Conservation (phyloP, 768 basidiomycete genomes). For the Phanerochaete carnosa region DNA sequence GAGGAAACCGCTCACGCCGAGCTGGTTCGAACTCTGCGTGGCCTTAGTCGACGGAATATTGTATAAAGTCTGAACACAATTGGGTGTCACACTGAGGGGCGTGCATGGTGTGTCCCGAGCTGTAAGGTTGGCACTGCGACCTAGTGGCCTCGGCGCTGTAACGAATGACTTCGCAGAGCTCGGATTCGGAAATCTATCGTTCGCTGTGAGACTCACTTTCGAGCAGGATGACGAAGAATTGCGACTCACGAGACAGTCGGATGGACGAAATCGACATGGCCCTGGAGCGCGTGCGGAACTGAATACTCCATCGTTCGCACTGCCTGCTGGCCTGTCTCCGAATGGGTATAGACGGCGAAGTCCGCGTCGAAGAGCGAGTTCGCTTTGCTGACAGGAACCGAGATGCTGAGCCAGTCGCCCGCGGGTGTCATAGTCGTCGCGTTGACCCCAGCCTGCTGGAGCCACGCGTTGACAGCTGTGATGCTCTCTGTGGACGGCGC, state of each 20-base stretch:
- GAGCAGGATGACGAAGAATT: background rate
- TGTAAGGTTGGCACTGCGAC: slow-evolving; percentile 9
- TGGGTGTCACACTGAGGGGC: slow-evolving; percentile 22
- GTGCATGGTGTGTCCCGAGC: slow-evolving; percentile 21
- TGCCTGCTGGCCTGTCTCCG: slow-evolving; percentile 16
- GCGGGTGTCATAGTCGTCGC: slow-evolving; percentile 3
- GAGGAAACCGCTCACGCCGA: slow-evolving; percentile 34
- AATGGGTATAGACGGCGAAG: slow-evolving; percentile 27
- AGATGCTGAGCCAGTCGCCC: slow-evolving; percentile 21
- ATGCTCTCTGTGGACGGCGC: slow-evolving; percentile 19
- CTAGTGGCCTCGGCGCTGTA: slow-evolving; percentile 13
- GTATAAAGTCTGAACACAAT: slow-evolving; percentile 31
- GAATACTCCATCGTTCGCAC: slow-evolving; percentile 31
- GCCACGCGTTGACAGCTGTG: slow-evolving; percentile 24
- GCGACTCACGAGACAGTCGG: slow-evolving; percentile 24
- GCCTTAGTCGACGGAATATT: slow-evolving; percentile 23
- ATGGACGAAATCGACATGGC: slow-evolving; percentile 27
- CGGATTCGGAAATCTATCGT: background rate
- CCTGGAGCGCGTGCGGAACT: slow-evolving; percentile 24
- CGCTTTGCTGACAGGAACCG: slow-evolving; percentile 24
- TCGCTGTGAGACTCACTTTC: background rate
- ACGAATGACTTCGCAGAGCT: background rate
- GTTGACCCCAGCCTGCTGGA: slow-evolving; percentile 21
- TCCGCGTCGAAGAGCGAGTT: slow-evolving; percentile 27
- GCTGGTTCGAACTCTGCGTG: slow-evolving; percentile 19